Conservation (phyloP, 139 green algal species). For the Coelastrella sp. region DNA sequence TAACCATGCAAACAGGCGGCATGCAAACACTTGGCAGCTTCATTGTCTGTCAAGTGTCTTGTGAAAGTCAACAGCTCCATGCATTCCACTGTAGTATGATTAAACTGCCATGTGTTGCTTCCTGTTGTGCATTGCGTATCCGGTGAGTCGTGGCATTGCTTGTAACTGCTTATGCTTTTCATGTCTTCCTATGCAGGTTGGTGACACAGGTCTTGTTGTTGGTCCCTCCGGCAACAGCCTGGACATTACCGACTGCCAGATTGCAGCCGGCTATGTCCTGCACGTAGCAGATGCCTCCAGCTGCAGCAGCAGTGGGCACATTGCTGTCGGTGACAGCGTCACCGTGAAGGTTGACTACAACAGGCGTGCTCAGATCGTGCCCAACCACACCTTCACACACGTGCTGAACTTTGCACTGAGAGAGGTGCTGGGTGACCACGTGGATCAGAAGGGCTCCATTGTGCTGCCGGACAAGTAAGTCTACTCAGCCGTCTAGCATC, state of each 20-base stretch:
- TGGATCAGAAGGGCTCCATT: constrained; percentile 98
- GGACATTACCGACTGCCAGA: constrained; percentile 51
- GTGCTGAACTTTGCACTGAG: constrained; percentile 96
- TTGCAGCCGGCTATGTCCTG: constrained; percentile 97
- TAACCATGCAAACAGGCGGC: too few species aligned
- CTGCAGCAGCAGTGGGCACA: constrained; percentile 31
- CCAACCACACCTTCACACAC: constrained; percentile 99
- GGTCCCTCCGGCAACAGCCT: constrained; percentile 47
- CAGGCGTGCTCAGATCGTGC: constrained; percentile 83
- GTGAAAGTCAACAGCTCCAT: too few species aligned
- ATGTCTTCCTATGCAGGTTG: constrained; percentile 68
- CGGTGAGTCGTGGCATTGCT: too few species aligned
- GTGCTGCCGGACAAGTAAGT: constrained; percentile 86
- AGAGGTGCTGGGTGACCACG: constrained; percentile 88
- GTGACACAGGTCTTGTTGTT: constrained; percentile 80
- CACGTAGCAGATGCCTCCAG: constrained; percentile 76
- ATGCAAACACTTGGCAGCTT: background rate
- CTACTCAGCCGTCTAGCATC: too few species aligned
- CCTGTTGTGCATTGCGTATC: too few species aligned
- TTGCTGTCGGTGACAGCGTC: constrained; percentile 82
- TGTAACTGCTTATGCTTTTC: too few species aligned
- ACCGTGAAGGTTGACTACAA: constrained; percentile 84
- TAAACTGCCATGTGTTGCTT: too few species aligned
- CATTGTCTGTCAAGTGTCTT: background rate
- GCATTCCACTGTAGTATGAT: too few species aligned